Percentiles rank a stretch among this genome's conserved stretches.
Conservation (phyloP, 202 grass and related monocot species). For the Schoenoplectus tabernaemontani region DNA sequence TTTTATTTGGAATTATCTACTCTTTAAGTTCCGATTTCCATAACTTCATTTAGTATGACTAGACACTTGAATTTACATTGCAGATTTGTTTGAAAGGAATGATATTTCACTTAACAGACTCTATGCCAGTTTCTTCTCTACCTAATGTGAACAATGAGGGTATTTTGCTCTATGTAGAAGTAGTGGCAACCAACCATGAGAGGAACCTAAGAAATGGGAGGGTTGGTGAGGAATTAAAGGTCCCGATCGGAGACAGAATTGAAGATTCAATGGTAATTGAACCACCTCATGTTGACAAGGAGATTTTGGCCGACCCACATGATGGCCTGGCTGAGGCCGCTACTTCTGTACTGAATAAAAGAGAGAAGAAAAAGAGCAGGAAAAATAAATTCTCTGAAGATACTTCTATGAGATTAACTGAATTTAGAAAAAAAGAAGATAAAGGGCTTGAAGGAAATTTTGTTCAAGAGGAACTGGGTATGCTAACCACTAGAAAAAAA, state of each 20-base stretch:
- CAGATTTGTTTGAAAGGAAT: constrained; percentile 17
- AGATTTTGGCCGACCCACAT: not conserved
- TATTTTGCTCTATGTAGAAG: constrained; percentile 56
- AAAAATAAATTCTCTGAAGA: not conserved
- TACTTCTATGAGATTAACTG: not conserved
- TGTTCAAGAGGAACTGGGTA: constrained; percentile 17
- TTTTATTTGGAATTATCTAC: not conserved
- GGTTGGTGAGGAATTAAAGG: constrained; percentile 20
- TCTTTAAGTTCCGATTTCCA: not conserved
- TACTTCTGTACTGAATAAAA: not conserved
- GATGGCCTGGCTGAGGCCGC: not conserved
- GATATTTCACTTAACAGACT: constrained; percentile 60
- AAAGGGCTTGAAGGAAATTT: not conserved
- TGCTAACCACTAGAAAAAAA: not conserved
- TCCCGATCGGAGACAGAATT: constrained; percentile 10
- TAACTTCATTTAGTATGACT: not conserved
- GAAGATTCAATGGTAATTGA: constrained; percentile 10
- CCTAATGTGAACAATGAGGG: constrained; percentile 33
- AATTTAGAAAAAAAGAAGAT: not conserved
- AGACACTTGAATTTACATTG: not conserved
- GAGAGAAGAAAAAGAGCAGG: not conserved
- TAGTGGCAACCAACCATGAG: not conserved
- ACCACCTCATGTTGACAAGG: not conserved
- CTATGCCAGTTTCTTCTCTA: constrained; percentile 41
- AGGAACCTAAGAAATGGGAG: not conserved